Conservation (phyloP, 139 green algal genomes). For the Chlorella vulgaris region DNA sequence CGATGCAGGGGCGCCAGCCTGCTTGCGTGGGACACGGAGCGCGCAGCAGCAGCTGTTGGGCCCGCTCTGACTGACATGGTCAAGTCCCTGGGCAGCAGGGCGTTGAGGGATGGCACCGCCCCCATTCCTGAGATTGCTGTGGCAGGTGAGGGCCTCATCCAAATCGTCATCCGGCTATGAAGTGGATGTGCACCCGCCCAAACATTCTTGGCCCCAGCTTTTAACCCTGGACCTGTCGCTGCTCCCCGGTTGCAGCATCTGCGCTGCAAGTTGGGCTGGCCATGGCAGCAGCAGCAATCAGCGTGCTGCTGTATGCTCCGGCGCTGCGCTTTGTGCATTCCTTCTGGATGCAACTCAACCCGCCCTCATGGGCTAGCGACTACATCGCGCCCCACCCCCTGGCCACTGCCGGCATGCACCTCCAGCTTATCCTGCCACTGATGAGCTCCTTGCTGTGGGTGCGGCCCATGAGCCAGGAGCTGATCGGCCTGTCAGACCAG, state of each 20-base stretch:
- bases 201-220: too few relatives aligned
- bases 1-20: neutral
- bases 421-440: slow-evolving; percentile 34
- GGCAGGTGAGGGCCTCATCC: neutral
- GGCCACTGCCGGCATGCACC: neutral
- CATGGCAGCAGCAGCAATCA: neutral
- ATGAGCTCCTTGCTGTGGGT: slow-evolving; percentile 29
- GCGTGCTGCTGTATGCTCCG: slow-evolving; percentile 33
- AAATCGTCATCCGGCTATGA: neutral
- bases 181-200: too few relatives aligned
- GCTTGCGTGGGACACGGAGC: slow-evolving; percentile 16
- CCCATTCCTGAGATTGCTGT: neutral
- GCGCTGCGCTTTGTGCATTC: slow-evolving; percentile 32
- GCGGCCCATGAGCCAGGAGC: slow-evolving; percentile 25
- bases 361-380: slow-evolving; percentile 1
- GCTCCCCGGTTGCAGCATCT: neutral
- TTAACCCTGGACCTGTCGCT: neutral
- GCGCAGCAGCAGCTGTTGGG: slow-evolving; percentile 1
- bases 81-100: neutral
- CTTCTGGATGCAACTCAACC: slow-evolving; percentile 13
- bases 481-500: neutral
- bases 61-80: neutral
- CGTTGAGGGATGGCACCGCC: neutral
- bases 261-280: slow-evolving; percentile 18
- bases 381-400: neutral